Base-by-base conservation (phyloP, 495 filamentous ascomycete species). In the Penicillium malachiteum region DNA sequence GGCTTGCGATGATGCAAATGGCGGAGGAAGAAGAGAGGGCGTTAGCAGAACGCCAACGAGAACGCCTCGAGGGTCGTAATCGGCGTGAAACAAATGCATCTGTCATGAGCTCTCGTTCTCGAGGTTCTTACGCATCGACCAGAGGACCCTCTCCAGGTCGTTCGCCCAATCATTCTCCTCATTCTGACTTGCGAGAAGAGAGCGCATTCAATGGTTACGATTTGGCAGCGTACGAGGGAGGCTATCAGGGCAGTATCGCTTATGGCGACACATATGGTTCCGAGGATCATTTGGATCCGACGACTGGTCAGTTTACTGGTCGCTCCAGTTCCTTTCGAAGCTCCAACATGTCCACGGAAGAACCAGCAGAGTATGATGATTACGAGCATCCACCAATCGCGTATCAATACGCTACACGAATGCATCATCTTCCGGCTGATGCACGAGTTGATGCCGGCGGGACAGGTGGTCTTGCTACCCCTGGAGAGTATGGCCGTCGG, bases 381-480 rank as follows among this genome's bases (percentile, higher is more conserved):
- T 75, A 81, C 52, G 72, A 71, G 3, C 71, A 77, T 35, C 71
- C 65, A 0, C 64, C 68, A 7, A 74, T 81, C 38, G 73, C 74
- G 13, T 75, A 77, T 46, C 75, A 79, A 52, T 70, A 76, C 17
- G 78, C 84, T 31, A 81, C 85, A 60, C 83, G 86, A 26, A 86
- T 90, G 64, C 80, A 82, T 10, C 77, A 82, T 40, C 75, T 84
- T 56, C 66, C 69, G 1, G 59, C 68, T 1, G 71, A 75, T 47
- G 84, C 86, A 6, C 70, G 84, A 21, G 87, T 90, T 14, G 93
- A 97, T 66, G 88, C 88, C 26, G 87, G 80, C 33, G 94, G 89
- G 12, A 96, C 91, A 11, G 93, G 92, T 12, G 93, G 93, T 3
- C 73, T 96, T 16, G 81, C 89, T 16, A 82, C 89, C 52, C 92